phyloP scores from a whole-genome alignment of 2,329 filamentous ascomycete species.

The Epichloe amarillans region DNA sequence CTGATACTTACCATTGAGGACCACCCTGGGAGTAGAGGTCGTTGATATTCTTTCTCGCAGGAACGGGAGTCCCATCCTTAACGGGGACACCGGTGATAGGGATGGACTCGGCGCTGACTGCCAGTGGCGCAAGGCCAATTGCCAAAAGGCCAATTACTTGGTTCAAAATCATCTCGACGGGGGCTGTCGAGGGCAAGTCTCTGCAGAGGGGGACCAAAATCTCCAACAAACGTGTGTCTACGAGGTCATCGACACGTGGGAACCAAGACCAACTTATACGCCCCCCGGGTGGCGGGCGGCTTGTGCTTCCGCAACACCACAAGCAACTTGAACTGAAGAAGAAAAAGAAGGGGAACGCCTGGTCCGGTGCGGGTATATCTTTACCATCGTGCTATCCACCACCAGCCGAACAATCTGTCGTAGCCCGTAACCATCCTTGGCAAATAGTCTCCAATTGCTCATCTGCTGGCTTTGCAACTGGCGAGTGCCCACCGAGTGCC shows the following conservation, averaged over 20 bases:
- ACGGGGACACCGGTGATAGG: conserved; percentile 27
- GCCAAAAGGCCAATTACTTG: conserved; percentile 13
- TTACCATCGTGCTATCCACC: too few relatives aligned
- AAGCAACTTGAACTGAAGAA: not conserved
- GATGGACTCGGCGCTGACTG: conserved; percentile 14
- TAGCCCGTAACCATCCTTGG: not conserved
- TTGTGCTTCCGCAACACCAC: not conserved
- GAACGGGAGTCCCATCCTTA: conserved; percentile 26
- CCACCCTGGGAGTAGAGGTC: conserved; percentile 27
- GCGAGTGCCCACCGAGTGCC: too few relatives aligned
- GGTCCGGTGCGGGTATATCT: not conserved
- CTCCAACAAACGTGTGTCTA: not conserved
- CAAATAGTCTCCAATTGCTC: not conserved
- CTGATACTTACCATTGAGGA: conserved; percentile 27
- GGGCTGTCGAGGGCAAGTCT: not conserved
- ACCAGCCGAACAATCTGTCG: too few relatives aligned
- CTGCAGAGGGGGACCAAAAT: not conserved
- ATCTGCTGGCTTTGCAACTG: too few relatives aligned
- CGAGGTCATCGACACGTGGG: not conserved
- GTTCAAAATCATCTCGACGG: conserved; percentile 10
- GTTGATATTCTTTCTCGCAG: conserved; percentile 34
- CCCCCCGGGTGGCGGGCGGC: not conserved
- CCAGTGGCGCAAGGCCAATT: conserved; percentile 12
- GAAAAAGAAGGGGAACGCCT: not conserved
- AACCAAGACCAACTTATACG: not conserved